These are phyloP conservation scores for Gloeopeniophorella convolvens DNA, from an alignment of 768 basidiomycete genomes.

Conservation along the genomic window DNA sequence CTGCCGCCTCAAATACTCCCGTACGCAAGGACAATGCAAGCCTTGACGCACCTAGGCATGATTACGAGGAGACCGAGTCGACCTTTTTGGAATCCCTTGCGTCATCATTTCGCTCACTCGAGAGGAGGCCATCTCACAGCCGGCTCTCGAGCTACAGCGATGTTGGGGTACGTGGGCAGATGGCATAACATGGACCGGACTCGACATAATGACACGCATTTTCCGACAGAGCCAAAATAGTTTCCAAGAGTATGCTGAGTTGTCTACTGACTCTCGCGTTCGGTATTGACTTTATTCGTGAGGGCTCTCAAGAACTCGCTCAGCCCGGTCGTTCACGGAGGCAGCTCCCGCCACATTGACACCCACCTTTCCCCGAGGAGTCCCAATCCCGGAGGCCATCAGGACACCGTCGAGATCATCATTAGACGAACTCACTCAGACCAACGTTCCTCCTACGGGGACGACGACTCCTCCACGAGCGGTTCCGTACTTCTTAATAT, in stretches of 20 bases:
- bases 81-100: no score
- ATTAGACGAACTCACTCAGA: background rate
- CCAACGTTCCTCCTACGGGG: background rate
- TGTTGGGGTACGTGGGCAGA: no score
- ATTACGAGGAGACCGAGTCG: no score
- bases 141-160: no score
- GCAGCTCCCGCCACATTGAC: background rate
- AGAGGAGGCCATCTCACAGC: no score
- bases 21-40: no score
- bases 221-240: background rate
- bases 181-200: no score
- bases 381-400: background rate
- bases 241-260: constrained; percentile 3
- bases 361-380: background rate
- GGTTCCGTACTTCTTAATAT: background rate
- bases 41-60: no score
- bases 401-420: background rate
- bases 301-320: background rate
- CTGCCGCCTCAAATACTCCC: no score
- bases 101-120: no score
- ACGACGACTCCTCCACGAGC: background rate
- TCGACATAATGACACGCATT: no score
- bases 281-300: background rate
- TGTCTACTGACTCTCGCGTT: background rate
- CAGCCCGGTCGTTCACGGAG: background rate